phyloP scores from a whole-genome alignment of 2,329 filamentous ascomycete genomes.

The Ramularia collo-cygni region DNA sequence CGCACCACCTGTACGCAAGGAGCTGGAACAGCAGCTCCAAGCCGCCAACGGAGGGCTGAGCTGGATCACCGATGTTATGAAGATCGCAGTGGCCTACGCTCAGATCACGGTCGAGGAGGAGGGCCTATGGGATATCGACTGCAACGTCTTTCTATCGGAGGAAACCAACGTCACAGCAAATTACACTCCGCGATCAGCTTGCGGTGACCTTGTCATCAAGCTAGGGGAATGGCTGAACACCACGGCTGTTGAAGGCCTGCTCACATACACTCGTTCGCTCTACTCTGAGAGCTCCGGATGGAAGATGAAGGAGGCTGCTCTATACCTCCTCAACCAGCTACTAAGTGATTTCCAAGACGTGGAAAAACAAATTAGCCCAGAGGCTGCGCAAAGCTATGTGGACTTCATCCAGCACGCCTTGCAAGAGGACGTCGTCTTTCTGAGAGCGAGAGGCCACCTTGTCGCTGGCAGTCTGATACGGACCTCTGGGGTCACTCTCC shows the following conservation, averaged over 20 bases:
- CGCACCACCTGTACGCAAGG: slow-evolving; percentile 78
- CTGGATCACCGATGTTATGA: slow-evolving; percentile 86
- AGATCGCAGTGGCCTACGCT: slow-evolving; percentile 74
- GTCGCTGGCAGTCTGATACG: slow-evolving; percentile 74
- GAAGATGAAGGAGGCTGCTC: slow-evolving; percentile 68
- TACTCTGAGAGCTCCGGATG: slow-evolving; percentile 54
- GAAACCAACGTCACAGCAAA: slow-evolving; percentile 93
- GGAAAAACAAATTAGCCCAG: slow-evolving; percentile 60
- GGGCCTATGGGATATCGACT: slow-evolving; percentile 91
- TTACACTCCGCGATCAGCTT: slow-evolving; percentile 89
- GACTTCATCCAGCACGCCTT: slow-evolving; percentile 75
- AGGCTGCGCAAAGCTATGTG: slow-evolving; percentile 66
- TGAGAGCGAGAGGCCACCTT: slow-evolving; percentile 80
- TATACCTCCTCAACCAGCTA: slow-evolving; percentile 80
- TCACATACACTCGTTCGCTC: slow-evolving; percentile 66
- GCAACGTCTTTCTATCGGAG: slow-evolving; percentile 90
- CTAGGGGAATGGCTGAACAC: slow-evolving; percentile 81
- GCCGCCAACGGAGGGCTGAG: slow-evolving; percentile 54
- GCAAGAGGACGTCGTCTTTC: slow-evolving; percentile 62
- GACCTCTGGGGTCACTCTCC: slow-evolving; percentile 53
- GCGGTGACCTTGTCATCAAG: slow-evolving; percentile 87
- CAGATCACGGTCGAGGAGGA: slow-evolving; percentile 91
- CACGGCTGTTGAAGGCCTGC: slow-evolving; percentile 69
- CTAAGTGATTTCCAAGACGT: slow-evolving; percentile 77
- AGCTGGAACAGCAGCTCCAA: slow-evolving; percentile 74